These are phyloP conservation scores for Phytopythium ostracodes DNA, from an alignment of 352 stramenopile species.

Conservation along the genomic window DNA sequence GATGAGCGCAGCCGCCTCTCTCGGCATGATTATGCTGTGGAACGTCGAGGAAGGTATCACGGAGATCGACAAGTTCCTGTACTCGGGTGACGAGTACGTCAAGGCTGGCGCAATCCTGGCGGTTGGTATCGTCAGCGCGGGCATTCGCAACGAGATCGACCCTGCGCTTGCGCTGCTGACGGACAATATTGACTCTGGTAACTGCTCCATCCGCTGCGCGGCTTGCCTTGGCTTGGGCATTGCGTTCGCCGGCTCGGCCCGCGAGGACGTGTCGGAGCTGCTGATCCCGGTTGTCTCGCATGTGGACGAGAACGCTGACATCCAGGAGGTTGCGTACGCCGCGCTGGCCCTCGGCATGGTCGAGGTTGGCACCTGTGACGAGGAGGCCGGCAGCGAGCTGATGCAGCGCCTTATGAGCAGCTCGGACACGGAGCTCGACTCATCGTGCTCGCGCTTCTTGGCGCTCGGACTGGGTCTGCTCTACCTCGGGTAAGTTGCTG, in stretches of 20 bases:
- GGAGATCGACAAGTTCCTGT: constrained; percentile 99
- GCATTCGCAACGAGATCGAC: constrained; percentile 97
- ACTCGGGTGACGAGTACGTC: constrained; percentile 97
- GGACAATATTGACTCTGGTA: constrained; percentile 96
- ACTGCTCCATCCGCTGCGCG: constrained; percentile 93
- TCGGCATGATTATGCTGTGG: constrained; percentile 98
- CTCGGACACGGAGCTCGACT: constrained; percentile 95
- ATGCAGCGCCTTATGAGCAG: constrained; percentile 98
- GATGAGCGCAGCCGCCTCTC: constrained; percentile 96
- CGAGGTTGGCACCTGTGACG: constrained; percentile 97
- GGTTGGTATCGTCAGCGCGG: constrained; percentile 93
- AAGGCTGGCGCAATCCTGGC: constrained; percentile 97
- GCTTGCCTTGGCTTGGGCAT: constrained; percentile 96
- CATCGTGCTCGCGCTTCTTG: constrained; percentile 96
- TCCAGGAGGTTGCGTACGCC: constrained; percentile 90
- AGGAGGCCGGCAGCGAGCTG: constrained; percentile 95
- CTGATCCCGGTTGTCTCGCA: constrained; percentile 93
- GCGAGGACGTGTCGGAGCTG: constrained; percentile 97
- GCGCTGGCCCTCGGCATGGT: constrained; percentile 97
- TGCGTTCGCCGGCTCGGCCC: constrained; percentile 95
- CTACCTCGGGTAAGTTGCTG: constrained; percentile 91
- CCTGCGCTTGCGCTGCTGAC: constrained; percentile 95
- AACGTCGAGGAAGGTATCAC: constrained; percentile 99
- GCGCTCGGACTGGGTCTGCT: constrained; percentile 96
- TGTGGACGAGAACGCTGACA: constrained; percentile 90